A percentile compares a stretch with the other conserved stretches of the same genome.
These are phyloP conservation scores for Ophidiomyces ophidiicola DNA, from an alignment of 2,329 filamentous ascomycete genomes.

Conservation along the genomic window DNA sequence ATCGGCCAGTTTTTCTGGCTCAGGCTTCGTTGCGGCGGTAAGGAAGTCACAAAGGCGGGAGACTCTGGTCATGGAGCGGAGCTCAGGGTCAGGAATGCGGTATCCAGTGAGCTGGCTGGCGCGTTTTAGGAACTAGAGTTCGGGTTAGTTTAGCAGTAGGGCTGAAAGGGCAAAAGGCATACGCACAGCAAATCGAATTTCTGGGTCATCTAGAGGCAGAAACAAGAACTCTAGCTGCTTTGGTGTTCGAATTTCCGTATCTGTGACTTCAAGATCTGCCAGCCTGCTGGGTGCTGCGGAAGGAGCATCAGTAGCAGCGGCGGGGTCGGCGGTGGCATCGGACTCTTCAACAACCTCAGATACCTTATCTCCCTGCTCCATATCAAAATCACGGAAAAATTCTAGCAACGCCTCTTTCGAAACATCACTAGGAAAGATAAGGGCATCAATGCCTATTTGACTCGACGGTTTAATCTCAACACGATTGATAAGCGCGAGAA, in stretches of 20 bases:
- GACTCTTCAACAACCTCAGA: conserved; percentile 4
- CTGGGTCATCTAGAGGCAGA: conserved; percentile 44
- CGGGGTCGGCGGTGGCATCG: conserved; percentile 1
- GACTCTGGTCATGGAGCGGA: conserved; percentile 46
- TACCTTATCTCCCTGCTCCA: conserved; percentile 9
- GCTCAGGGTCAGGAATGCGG: conserved; percentile 57
- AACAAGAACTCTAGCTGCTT: conserved; percentile 45
- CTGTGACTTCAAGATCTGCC: conserved; percentile 8
- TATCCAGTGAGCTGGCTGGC: conserved; percentile 70
- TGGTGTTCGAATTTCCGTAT: conserved; percentile 9
- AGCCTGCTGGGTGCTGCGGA: conserved; percentile 11
- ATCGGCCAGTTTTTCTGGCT: conserved; percentile 49
- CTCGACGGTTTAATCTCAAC: conserved; percentile 22
- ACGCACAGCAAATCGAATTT: conserved; percentile 63
- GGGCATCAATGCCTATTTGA: conserved; percentile 13
- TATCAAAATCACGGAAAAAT: conserved; percentile 24
- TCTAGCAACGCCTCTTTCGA: conserved; percentile 24
- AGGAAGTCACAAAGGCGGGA: conserved; percentile 45
- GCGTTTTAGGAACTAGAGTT: conserved; percentile 60
- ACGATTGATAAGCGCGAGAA: conserved; percentile 24
- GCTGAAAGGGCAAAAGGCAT: not conserved
- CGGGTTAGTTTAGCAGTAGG: conserved; percentile 12
- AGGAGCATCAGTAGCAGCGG: conserved; percentile 9
- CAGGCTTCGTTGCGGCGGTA: conserved; percentile 22
- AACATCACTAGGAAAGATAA: conserved; percentile 25